These are phyloP conservation scores for Jamesozyma spencerorum DNA, from an alignment of 805 yeast genomes.

Conservation along the genomic window DNA sequence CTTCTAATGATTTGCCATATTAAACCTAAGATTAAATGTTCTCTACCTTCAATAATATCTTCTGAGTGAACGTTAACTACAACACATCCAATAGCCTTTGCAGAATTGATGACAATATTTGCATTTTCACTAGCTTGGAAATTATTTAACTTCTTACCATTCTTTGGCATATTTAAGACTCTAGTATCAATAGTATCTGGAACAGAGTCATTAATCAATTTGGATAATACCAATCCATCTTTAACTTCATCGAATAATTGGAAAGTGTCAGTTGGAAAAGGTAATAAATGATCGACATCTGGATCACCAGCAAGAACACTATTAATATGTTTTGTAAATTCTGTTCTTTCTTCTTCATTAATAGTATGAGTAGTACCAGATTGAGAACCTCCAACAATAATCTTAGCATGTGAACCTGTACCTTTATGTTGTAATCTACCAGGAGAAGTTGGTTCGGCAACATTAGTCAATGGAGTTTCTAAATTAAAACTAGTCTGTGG, in stretches of 20 bases:
- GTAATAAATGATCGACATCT: slow-evolving; percentile 74
- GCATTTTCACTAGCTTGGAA: slow-evolving; percentile 96
- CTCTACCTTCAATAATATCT: slow-evolving; percentile 89
- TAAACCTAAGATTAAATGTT: slow-evolving; percentile 81
- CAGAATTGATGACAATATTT: slow-evolving; percentile 94
- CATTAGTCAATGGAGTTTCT: slow-evolving; percentile 2
- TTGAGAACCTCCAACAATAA: slow-evolving; percentile 76
- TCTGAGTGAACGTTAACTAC: slow-evolving; percentile 97
- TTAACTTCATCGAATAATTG: slow-evolving; percentile 94
- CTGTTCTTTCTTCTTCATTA: slow-evolving; percentile 92
- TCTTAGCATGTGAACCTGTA: slow-evolving; percentile 55
- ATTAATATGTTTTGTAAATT: slow-evolving; percentile 93
- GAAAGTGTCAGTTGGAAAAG: slow-evolving; percentile 87
- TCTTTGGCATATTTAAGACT: slow-evolving; percentile 82
- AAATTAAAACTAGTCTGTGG: slow-evolving; percentile 27
- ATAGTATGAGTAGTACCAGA: slow-evolving; percentile 93
- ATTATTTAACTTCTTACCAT: slow-evolving; percentile 73
- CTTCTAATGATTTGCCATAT: slow-evolving; percentile 97
- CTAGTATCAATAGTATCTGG: slow-evolving; percentile 98
- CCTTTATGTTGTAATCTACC: slow-evolving; percentile 39
- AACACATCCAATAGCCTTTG: slow-evolving; percentile 97
- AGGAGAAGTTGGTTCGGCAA: slow-evolving; percentile 25
- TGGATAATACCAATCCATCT: slow-evolving; percentile 88
- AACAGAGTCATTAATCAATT: slow-evolving; percentile 92
- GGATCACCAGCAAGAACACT: slow-evolving; percentile 82